Conservation (phyloP, 2,329 filamentous ascomycete species). For the Colletotrichum kahawae region DNA sequence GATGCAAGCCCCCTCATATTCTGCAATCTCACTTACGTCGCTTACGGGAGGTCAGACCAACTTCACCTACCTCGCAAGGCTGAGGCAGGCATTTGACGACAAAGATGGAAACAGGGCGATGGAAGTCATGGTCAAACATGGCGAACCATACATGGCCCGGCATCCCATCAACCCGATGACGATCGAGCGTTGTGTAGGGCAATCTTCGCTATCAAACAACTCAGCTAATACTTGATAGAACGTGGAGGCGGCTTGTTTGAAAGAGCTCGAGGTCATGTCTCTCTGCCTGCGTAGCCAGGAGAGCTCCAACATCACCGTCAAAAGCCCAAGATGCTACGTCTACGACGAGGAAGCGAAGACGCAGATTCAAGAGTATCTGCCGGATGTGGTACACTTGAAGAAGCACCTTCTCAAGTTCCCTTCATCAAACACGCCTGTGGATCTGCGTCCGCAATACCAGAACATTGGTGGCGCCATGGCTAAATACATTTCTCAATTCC, state of each 20-base stretch:
- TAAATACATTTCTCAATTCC: not conserved
- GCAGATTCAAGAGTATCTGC: slow-evolving; percentile 59
- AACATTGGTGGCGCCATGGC: slow-evolving; percentile 52
- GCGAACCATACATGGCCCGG: not conserved
- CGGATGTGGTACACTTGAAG: slow-evolving; percentile 54
- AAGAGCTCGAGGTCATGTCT: not conserved
- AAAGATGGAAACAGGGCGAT: not conserved
- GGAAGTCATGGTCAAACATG: not conserved
- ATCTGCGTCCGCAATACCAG: slow-evolving; percentile 34
- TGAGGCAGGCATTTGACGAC: not conserved
- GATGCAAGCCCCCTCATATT: not conserved
- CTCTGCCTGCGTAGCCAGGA: not conserved
- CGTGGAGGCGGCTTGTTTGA: not conserved
- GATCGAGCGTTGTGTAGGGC: not conserved
- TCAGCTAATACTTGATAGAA: not conserved
- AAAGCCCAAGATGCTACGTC: slow-evolving; percentile 51
- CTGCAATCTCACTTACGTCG: not conserved
- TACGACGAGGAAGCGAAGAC: slow-evolving; percentile 53
- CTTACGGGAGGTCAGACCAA: not conserved
- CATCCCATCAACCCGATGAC: not conserved
- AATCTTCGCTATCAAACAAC: too few species aligned
- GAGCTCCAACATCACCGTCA: slow-evolving; percentile 34
- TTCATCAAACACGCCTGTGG: slow-evolving; percentile 15
- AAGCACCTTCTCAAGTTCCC: slow-evolving; percentile 44
- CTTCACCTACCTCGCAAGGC: not conserved